Base-by-base conservation (phyloP, 495 filamentous ascomycete species). In the Trichoderma virens region DNA sequence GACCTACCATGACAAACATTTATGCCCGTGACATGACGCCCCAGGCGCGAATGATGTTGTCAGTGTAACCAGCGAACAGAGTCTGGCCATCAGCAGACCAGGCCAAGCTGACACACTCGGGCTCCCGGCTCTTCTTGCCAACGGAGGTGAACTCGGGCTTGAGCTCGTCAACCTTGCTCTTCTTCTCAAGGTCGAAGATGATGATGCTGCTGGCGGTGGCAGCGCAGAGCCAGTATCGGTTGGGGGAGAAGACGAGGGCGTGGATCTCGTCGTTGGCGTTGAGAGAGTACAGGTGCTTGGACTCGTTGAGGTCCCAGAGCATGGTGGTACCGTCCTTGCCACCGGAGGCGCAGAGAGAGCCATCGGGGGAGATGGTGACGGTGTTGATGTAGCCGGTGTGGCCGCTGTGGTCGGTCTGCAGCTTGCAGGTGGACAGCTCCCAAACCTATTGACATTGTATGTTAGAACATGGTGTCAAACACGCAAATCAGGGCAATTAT, bases 101-200 rank as follows among this genome's bases (percentile, higher is more conserved):
- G 74, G 94, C 95, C 79, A 99, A 83, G 76, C 83, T 88, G 68
- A 99, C 87, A 82, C 93, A 97, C 89, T 99, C 94, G 68, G 95
- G 95, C 81, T 97, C 94, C 78, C 93, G 84, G 86, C 85, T 90
- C 92, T 98, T 98, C 92, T 97, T 97, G 81, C 94, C 92, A 75
- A 92, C 88, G 73, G 92, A 86, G 67, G 91, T 85, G 83, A 95
- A 97, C 74, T 98, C 95, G 68, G 95, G 95, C 90, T 96, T 97
- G 78, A 99, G 86, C 87, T 98, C 94, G 72, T 99, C 94, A 69
- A 99, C 94, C 88, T 98, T 98, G 88, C 89, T 93, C 91, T 99
- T 98, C 93, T 99, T 99, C 91, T 99, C 94, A 71, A 99, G 86
- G 78, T 99, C 94, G 82, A 99, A 99, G 85, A 99, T 98, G 86